Evolutionary conservation across 2,329 filamentous ascomycete genomes (phyloP).

Genomic region (Claviceps paspali): DNA sequence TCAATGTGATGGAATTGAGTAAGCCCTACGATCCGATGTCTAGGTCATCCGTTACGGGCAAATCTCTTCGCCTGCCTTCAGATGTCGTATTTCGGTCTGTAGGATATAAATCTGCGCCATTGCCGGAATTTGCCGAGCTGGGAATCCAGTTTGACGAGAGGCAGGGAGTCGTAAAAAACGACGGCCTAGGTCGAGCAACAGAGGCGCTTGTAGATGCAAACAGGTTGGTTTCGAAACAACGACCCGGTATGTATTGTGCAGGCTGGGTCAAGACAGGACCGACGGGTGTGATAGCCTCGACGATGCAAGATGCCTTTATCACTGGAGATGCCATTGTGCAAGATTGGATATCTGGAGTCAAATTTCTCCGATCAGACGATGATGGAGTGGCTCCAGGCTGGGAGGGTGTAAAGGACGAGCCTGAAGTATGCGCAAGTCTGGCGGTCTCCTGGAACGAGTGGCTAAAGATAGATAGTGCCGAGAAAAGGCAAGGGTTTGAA

Average conservation of each 20-base stretch:
- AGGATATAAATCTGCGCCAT: constrained; percentile 70
- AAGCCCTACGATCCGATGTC: constrained; percentile 38
- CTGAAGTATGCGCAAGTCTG: constrained; percentile 35
- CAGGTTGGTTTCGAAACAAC: constrained; percentile 23
- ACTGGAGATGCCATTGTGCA: constrained; percentile 69
- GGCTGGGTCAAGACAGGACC: constrained; percentile 95
- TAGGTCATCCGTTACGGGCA: constrained; percentile 31
- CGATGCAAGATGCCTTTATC: constrained; percentile 86
- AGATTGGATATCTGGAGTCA: constrained; percentile 47
- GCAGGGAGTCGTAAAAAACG: constrained; percentile 68
- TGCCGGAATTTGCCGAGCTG: constrained; percentile 59
- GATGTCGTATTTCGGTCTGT: constrained; percentile 81
- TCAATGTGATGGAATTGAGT: constrained; percentile 44
- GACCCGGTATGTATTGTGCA: constrained; percentile 71
- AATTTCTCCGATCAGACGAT: constrained; percentile 21
- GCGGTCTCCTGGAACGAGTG: constrained; percentile 75
- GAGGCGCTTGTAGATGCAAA: constrained; percentile 16
- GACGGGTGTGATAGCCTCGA: constrained; percentile 88
- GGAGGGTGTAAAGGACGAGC: constrained; percentile 55
- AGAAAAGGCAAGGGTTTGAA: constrained; percentile 48
- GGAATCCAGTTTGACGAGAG: constrained; percentile 64
- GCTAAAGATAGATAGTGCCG: constrained; percentile 65
- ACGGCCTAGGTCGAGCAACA: constrained; percentile 57
- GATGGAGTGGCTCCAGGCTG: constrained; percentile 39
- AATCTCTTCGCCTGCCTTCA: constrained; percentile 41